These are phyloP conservation scores for Zoysia matrella DNA, from an alignment of 202 grass and related monocot species.

Conservation along the genomic window DNA sequence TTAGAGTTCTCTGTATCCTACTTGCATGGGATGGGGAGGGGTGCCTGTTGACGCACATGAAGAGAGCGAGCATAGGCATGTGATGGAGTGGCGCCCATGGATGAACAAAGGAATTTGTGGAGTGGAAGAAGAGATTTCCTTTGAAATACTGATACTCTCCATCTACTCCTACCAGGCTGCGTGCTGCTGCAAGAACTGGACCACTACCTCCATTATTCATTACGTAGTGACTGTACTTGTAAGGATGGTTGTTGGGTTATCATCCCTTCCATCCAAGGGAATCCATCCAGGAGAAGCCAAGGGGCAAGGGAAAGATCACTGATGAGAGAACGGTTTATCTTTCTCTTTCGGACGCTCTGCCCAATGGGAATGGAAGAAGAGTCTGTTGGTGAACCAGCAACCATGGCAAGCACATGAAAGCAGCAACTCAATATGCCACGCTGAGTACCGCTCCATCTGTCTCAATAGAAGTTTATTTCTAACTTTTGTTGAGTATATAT, in stretches of 20 bases:
- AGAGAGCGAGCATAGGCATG: slow-evolving; percentile 4
- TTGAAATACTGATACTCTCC: slow-evolving; percentile 2
- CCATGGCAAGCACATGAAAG: slow-evolving; percentile 4
- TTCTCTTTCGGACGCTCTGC: neutral
- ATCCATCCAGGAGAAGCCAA: slow-evolving; percentile 14
- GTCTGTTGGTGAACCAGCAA: neutral
- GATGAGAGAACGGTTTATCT: neutral
- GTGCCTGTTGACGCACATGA: neutral
- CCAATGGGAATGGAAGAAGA: slow-evolving; percentile 21
- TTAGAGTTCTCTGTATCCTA: neutral
- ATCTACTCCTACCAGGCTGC: neutral
- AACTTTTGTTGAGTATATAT: too few relatives aligned
- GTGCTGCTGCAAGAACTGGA: slow-evolving; percentile 11
- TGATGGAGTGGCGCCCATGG: slow-evolving; percentile 32
- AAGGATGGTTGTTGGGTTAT: slow-evolving; percentile 25
- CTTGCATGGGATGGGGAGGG: neutral
- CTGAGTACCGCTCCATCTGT: neutral
- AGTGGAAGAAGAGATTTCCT: slow-evolving; percentile 48
- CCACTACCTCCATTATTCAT: neutral
- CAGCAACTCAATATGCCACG: slow-evolving; percentile 28
- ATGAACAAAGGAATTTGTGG: slow-evolving; percentile 28
- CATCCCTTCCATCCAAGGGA: slow-evolving; percentile 21
- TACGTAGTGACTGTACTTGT: neutral
- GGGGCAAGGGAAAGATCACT: slow-evolving; percentile 1
- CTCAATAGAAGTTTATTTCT: too few relatives aligned